phyloP scores from a whole-genome alignment of 2,329 filamentous ascomycete species.

The Ambrosiella beaveri region DNA sequence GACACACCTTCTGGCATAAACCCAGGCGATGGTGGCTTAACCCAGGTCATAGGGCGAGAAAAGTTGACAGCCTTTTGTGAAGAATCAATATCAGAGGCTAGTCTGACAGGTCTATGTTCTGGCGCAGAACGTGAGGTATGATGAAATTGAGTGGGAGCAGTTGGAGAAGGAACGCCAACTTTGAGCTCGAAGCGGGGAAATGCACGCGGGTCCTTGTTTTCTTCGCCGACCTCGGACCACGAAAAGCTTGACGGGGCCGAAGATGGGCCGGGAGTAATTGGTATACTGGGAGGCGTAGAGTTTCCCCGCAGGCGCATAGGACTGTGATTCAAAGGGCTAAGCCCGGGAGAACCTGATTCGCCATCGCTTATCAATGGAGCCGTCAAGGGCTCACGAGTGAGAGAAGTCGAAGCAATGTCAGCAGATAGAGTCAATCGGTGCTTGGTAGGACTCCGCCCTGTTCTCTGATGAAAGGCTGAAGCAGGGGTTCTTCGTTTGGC shows the following conservation, averaged over 20 bases:
- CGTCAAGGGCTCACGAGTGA: slow-evolving; percentile 39
- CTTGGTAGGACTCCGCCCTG: slow-evolving; percentile 39
- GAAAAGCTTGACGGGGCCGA: slow-evolving; percentile 48
- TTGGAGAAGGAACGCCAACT: background rate
- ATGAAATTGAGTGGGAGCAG: background rate
- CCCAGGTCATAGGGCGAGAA: slow-evolving; percentile 14
- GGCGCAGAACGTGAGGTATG: background rate
- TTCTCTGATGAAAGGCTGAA: slow-evolving; percentile 31
- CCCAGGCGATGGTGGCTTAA: slow-evolving; percentile 29
- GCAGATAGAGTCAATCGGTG: slow-evolving; percentile 44
- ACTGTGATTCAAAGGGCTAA: slow-evolving; percentile 20
- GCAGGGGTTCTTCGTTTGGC: slow-evolving; percentile 30
- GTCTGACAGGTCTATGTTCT: background rate
- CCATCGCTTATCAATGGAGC: slow-evolving; percentile 39
- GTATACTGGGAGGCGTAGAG: slow-evolving; percentile 32
- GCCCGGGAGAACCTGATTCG: slow-evolving; percentile 14
- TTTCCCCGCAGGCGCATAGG: slow-evolving; percentile 32
- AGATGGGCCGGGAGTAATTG: slow-evolving; percentile 44
- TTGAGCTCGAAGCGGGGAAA: slow-evolving; percentile 26
- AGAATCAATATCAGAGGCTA: background rate
- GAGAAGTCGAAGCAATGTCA: slow-evolving; percentile 32
- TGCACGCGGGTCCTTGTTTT: slow-evolving; percentile 22
- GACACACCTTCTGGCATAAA: slow-evolving; percentile 17
- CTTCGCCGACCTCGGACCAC: slow-evolving; percentile 36
- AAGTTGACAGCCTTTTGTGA: slow-evolving; percentile 5